Base-by-base conservation (phyloP, 441 rosid species). In the Eruca vesicaria region DNA sequence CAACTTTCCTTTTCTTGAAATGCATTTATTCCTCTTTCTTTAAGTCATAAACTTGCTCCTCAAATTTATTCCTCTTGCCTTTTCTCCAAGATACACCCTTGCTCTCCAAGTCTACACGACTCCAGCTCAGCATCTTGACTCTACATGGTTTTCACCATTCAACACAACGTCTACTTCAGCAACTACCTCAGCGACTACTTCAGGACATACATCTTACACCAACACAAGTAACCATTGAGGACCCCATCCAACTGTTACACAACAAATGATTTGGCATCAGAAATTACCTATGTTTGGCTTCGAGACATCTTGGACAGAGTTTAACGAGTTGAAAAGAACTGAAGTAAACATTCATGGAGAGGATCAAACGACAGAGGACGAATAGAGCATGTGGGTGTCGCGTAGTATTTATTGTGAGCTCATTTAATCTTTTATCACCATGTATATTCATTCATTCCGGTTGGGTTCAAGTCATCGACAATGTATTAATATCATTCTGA, bases 241-340 rank as follows among this genome's bases (percentile, higher is more conserved):
- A 31, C 78, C 72, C 52, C n/a, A 58, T 45, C 20, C 36, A 65
- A 73, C 11, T 35, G 58, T 19, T 55, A 73, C 65, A 65, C 66
- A 74, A 58, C 66, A 74, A 66, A 66, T 74, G 60, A 45, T 66
- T 64, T 66, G 77, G 57, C 15, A 43, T 7, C 3, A 1, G 32
- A 9, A 64, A 56, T 57, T 1, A 66, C 67, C 50, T 20, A 19
- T 7, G 35, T 50, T 6, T 58, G 29, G 58, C 23, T 74, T 56
- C 4, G 29, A 45, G 53, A 29, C 41, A 8, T 52, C 3, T 6
- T 29, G 35, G 33, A 66, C 19, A 19, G 71, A n/a, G 31, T 38
- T 43, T 45, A 58, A 58, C 67, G 72, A 66, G 35, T 26, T 74
- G 66, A 56, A 48, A 73, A 21, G 52, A 66, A 48, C 68, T 59